These are phyloP conservation scores for Arbutus unedo DNA, from an alignment of 148 eudicot species.

Conservation along the genomic window DNA sequence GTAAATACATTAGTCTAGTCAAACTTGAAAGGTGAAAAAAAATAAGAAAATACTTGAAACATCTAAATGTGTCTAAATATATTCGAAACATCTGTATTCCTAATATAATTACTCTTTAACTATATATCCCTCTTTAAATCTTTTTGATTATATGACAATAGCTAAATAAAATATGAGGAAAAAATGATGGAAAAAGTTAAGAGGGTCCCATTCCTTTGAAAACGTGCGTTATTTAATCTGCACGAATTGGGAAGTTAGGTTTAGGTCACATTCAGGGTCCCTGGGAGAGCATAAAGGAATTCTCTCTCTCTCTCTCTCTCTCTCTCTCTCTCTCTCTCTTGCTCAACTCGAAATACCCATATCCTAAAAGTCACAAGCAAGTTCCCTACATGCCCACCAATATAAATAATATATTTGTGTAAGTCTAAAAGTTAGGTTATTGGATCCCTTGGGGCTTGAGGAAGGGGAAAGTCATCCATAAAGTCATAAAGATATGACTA, in stretches of 20 bases:
- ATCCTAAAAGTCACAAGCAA: not conserved
- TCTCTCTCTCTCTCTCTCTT: not conserved
- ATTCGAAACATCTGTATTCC: no score
- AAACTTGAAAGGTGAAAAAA: no score
- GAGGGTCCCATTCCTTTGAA: not conserved
- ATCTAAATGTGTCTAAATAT: no score
- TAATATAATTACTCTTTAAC: not conserved
- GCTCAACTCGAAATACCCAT: not conserved
- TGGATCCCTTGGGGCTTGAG: not conserved
- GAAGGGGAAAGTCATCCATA: not conserved
- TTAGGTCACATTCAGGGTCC: slow-evolving; percentile 9
- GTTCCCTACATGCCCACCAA: not conserved
- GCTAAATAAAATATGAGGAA: not conserved
- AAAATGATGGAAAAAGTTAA: not conserved
- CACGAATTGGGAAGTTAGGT: not conserved
- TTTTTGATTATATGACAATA: not conserved
- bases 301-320: not conserved
- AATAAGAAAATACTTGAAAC: no score
- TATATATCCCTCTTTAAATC: not conserved
- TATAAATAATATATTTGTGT: not conserved
- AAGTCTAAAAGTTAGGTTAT: not conserved
- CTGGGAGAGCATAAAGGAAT: not conserved
- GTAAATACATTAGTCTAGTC: no score
- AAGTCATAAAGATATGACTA: not conserved
- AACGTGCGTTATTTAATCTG: slow-evolving; percentile 5